A percentile compares a stretch with the other conserved stretches of the same genome.
Evolutionary conservation across 1,284 basidiomycete genomes (phyloP).

Genomic region (Filobasidium uniguttulatum): DNA sequence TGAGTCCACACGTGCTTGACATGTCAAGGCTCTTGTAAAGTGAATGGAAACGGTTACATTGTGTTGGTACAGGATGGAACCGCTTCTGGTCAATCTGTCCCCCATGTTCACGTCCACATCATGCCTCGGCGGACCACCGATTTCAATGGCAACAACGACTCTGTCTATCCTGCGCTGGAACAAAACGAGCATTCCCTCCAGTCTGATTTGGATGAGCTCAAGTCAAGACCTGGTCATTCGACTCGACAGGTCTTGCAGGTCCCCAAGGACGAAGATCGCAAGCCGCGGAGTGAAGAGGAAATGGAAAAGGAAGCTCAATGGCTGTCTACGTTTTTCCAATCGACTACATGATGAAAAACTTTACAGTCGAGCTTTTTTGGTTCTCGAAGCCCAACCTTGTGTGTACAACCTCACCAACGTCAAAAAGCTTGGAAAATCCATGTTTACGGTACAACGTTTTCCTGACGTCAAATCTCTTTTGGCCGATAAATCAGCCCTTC

Average conservation of each 20-base stretch:
- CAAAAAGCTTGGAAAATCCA: not conserved
- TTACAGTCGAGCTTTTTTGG: no score
- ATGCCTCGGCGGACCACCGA: slow-evolving; percentile 55
- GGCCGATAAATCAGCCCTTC: not conserved
- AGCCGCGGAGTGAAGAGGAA: slow-evolving; percentile 51
- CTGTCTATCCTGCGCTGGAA: slow-evolving; percentile 65
- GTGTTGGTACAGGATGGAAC: slow-evolving; percentile 53
- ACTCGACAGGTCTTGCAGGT: slow-evolving; percentile 37
- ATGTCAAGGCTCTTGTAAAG: not conserved
- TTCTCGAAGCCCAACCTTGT: no score
- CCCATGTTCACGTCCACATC: slow-evolving; percentile 83
- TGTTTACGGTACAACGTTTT: not conserved
- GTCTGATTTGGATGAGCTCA: slow-evolving; percentile 30
- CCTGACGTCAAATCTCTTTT: not conserved
- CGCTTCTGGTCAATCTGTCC: slow-evolving; percentile 70
- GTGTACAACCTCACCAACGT: no score
- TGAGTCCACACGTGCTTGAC: slow-evolving; percentile 27
- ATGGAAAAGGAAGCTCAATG: slow-evolving; percentile 63
- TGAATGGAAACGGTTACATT: not conserved
- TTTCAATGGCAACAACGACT: slow-evolving; percentile 52
- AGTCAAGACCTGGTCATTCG: slow-evolving; percentile 13
- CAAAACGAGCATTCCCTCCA: slow-evolving; percentile 44
- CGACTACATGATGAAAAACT: no score
- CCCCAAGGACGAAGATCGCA: slow-evolving; percentile 52
- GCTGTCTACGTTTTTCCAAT: slow-evolving; percentile 45